Evolutionary conservation across 495 filamentous ascomycete species (phyloP), one percentile per base, ranked within the genome.

Genomic region (Penicillium fimorum): DNA sequence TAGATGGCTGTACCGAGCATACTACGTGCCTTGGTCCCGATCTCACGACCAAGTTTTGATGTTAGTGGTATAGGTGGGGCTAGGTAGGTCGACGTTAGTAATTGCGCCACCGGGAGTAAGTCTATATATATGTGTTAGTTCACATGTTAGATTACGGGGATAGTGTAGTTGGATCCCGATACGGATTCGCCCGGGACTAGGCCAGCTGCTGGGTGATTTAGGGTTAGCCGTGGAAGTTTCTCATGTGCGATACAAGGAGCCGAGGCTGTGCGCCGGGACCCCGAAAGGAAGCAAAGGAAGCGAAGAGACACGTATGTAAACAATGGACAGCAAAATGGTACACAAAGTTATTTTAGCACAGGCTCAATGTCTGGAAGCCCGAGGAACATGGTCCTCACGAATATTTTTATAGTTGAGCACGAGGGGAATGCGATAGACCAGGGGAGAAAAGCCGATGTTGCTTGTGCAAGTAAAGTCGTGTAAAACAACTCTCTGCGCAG

Each of bases 361-460:
- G 69, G 67, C 56, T 74, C 73, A 57, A 76, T 75, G 40, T 76
- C 74, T 13, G 71, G 70, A 61, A 77, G 71, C 51, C 75, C 73
- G 56, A 77, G 68, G 53, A 73, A n/a, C n/a, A n/a, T 51, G 15
- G 68, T 71, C 32, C 40, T 59, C 56, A 29, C 69, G 63, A 27
- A 76, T 70, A 32, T 57, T 55, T 50, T 76, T 76, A 52, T 74
- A 75, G 55, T 76, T 76, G 25, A 76, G 72, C 64, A 77, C 71
- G 15, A 77, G 58, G 59, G 72, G 73, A 53, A 76, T 74, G 40
- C 73, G 70, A 70, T 72, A 77, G 46, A 72, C 72, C 42, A 59
- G 61, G 11, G 74, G 74, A 43, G 73, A 76, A 59, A 75, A 74
- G 55, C 73, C 73, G 55, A 64, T 51, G 33, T 66, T 3, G 4